These are phyloP conservation scores for Durotheca rogersii DNA, from an alignment of 495 filamentous ascomycete species.

Conservation along the genomic window DNA sequence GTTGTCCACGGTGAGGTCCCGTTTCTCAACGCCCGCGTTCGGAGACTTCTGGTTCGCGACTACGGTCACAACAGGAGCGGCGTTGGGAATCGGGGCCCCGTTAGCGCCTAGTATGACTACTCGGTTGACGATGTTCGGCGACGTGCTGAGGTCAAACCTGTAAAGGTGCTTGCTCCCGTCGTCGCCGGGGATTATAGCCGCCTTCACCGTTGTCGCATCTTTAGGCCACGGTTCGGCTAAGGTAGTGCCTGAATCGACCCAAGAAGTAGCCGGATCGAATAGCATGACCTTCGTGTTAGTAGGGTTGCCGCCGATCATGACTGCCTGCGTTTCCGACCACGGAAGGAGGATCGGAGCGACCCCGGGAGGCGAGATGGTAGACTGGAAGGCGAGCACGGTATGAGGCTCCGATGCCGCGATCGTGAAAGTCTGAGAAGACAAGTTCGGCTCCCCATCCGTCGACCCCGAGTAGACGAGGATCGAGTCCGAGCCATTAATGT, in stretches of 20 bases:
- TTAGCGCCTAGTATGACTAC: slow-evolving; percentile 53
- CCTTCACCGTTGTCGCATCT: slow-evolving; percentile 53
- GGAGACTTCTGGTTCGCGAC: background rate
- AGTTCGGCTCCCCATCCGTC: slow-evolving; percentile 51
- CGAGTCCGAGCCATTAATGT: slow-evolving; percentile 65
- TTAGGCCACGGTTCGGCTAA: slow-evolving; percentile 59
- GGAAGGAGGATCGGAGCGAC: slow-evolving; percentile 70
- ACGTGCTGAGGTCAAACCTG: slow-evolving; percentile 71
- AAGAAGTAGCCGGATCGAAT: slow-evolving; percentile 54
- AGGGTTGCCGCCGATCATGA: slow-evolving; percentile 72
- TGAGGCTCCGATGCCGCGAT: slow-evolving; percentile 65
- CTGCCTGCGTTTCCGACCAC: slow-evolving; percentile 70
- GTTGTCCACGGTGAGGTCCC: slow-evolving; percentile 52
- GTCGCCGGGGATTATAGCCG: slow-evolving; percentile 63
- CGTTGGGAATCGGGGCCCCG: slow-evolving; percentile 47
- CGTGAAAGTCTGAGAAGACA: slow-evolving; percentile 74
- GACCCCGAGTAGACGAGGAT: slow-evolving; percentile 83
- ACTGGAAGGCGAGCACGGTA: slow-evolving; percentile 54
- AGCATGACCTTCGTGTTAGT: slow-evolving; percentile 67
- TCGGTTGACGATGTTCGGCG: slow-evolving; percentile 75
- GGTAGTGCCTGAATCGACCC: slow-evolving; percentile 62
- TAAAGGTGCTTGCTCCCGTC: slow-evolving; percentile 84
- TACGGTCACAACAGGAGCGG: slow-evolving; percentile 36
- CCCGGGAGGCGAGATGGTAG: slow-evolving; percentile 57
- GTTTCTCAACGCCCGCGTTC: slow-evolving; percentile 18